phyloP scores from a whole-genome alignment of 78 protist genomes.

The Tieghemostelium lacteum region DNA sequence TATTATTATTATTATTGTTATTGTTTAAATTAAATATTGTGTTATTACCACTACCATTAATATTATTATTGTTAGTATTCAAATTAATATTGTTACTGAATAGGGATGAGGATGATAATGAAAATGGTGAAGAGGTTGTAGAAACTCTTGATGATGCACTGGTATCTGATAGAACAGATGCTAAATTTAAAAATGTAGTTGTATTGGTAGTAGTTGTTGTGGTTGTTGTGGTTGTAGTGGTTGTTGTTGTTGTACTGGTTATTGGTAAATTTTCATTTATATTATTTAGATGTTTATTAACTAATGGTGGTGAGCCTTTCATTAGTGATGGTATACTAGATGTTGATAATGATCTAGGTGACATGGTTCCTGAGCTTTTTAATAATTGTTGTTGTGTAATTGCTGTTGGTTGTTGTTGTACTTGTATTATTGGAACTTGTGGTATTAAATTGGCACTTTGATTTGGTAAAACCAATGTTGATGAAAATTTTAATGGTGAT shows the following conservation, averaged over 20 bases:
- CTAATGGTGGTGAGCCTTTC: neutral
- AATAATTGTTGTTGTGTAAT: neutral
- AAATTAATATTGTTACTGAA: neutral
- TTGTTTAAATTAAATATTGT: no score
- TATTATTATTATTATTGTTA: neutral
- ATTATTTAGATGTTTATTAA: neutral
- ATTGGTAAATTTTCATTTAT: neutral
- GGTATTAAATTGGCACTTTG: neutral
- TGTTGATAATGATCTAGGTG: neutral
- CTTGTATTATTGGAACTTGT: no score
- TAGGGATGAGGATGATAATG: conserved; percentile 33
- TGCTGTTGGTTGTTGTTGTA: no score
- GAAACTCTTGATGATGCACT: neutral
- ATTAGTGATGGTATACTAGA: neutral
- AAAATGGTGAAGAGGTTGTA: conserved; percentile 16
- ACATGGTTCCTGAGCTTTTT: neutral
- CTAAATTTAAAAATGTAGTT: neutral
- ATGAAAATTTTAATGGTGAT: conserved; percentile 6
- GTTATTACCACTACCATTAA: neutral
- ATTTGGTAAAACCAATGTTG: neutral
- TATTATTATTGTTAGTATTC: neutral
- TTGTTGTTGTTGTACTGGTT: neutral
- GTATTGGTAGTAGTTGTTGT: neutral
- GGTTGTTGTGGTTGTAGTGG: neutral
- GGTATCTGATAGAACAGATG: neutral